phyloP scores from a whole-genome alignment of 108 stramenopile genomes.

The Conticribra guillardii region DNA sequence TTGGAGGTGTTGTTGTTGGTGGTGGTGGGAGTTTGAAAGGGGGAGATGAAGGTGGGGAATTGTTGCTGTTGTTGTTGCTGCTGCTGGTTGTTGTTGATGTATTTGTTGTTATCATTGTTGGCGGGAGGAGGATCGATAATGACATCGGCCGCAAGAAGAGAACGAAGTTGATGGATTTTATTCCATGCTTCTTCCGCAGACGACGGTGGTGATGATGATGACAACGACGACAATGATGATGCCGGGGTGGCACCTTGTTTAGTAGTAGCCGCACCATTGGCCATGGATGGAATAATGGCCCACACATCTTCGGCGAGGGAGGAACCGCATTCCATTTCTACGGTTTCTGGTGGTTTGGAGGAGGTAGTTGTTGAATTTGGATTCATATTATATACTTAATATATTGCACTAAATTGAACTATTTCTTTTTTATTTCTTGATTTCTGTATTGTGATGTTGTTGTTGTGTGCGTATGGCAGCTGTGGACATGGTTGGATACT shows the following conservation, averaged over 20 bases:
- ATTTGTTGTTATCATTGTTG: too few species aligned
- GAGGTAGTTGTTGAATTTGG: too few species aligned
- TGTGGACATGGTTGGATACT: too few species aligned
- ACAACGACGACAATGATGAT: background rate
- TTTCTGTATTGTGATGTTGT: too few species aligned
- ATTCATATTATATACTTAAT: too few species aligned
- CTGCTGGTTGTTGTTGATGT: background rate
- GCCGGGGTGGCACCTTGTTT: background rate
- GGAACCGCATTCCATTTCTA: slow-evolving; percentile 22
- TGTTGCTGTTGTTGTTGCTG: background rate
- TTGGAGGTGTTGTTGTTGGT: background rate
- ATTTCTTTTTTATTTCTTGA: too few species aligned
- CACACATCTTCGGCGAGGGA: slow-evolving; percentile 27
- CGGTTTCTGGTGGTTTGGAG: too few species aligned
- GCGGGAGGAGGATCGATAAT: slow-evolving; percentile 28
- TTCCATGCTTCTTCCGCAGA: slow-evolving; percentile 32
- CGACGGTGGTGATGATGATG: background rate
- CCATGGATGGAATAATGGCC: background rate
- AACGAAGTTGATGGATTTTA: slow-evolving; percentile 26
- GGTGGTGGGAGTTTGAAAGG: slow-evolving; percentile 22
- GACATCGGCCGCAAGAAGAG: slow-evolving; percentile 34
- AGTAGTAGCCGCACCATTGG: background rate
- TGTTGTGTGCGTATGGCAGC: too few species aligned
- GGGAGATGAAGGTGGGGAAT: slow-evolving; percentile 44
- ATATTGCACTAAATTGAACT: too few species aligned